Percentiles rank a stretch among this genome's conserved stretches.
Evolutionary conservation across 2,329 filamentous ascomycete species (phyloP).

Genomic region (Cryphonectria nitschkei): DNA sequence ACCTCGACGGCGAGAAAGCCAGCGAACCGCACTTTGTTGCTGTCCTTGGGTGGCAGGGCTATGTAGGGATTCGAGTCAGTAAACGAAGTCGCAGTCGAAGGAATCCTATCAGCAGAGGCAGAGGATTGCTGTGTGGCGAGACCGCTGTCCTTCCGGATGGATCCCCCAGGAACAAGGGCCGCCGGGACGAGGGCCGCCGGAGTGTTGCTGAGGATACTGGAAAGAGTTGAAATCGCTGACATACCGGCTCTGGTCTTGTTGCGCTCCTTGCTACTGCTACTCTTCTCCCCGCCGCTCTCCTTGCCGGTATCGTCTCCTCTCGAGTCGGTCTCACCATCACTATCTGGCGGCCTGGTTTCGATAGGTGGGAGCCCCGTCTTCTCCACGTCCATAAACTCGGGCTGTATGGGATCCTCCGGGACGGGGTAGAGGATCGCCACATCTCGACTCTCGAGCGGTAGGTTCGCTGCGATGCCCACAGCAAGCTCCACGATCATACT

Average conservation of each 20-base stretch:
- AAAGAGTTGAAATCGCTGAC: slow-evolving; percentile 36
- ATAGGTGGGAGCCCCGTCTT: slow-evolving; percentile 69
- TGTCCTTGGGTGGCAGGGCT: slow-evolving; percentile 49
- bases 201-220: slow-evolving; percentile 27
- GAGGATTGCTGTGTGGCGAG: slow-evolving; percentile 21
- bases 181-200: slow-evolving; percentile 27
- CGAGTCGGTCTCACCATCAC: slow-evolving; percentile 25
- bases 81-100: slow-evolving; percentile 29
- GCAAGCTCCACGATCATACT: slow-evolving; percentile 93
- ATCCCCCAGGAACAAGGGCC: slow-evolving; percentile 18
- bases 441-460: slow-evolving; percentile 89
- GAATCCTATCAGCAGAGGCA: slow-evolving; percentile 9
- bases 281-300: slow-evolving; percentile 43
- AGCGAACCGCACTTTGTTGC: slow-evolving; percentile 69
- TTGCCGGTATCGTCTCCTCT: slow-evolving; percentile 42
- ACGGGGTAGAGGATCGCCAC: slow-evolving; percentile 84
- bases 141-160: slow-evolving; percentile 26
- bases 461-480: slow-evolving; percentile 80
- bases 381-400: slow-evolving; percentile 85
- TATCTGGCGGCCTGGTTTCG: slow-evolving; percentile 42
- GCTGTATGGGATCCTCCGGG: slow-evolving; percentile 72
- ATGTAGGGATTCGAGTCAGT: slow-evolving; percentile 45
- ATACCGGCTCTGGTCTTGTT: slow-evolving; percentile 50
- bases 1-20: slow-evolving; percentile 78
- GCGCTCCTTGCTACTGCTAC: slow-evolving; percentile 45